These are phyloP conservation scores for Plenodomus tracheiphilus DNA, from an alignment of 2,329 filamentous ascomycete species.

Conservation along the genomic window DNA sequence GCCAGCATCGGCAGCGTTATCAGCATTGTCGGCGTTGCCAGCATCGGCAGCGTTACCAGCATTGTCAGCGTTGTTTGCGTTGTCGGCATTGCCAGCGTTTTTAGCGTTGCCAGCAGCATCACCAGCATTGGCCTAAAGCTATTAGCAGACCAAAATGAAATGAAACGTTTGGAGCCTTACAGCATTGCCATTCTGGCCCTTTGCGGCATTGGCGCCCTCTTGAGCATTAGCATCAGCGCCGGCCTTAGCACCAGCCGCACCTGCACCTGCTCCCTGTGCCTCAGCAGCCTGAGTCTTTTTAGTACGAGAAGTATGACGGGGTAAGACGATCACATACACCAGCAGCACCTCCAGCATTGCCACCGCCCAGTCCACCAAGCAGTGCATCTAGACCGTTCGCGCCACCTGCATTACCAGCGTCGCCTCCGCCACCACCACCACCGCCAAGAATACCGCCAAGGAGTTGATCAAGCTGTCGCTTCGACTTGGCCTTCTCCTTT, in stretches of 20 bases:
- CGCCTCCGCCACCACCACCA: conserved; percentile 8
- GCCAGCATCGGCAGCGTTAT: neutral
- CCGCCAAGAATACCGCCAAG: conserved; percentile 21
- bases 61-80: conserved; percentile 2
- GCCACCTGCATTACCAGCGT: conserved; percentile 4
- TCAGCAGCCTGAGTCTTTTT: neutral
- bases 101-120: conserved; percentile 1
- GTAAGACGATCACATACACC: neutral
- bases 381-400: conserved; percentile 4
- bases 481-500: conserved; percentile 24
- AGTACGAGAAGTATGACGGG: neutral
- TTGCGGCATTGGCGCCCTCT: no score
- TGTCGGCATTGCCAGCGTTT: neutral
- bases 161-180: neutral
- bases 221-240: no score
- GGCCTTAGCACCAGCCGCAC: neutral
- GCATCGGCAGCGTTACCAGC: neutral
- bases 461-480: conserved; percentile 33
- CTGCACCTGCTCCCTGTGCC: neutral
- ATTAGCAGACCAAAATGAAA: neutral
- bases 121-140: neutral
- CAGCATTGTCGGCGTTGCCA: neutral
- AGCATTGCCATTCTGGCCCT: neutral
- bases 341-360: conserved; percentile 2
- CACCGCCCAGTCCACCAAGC: conserved; percentile 6